These are phyloP conservation scores for Lepraria neglecta DNA, from an alignment of 495 filamentous ascomycete species.

Conservation along the genomic window DNA sequence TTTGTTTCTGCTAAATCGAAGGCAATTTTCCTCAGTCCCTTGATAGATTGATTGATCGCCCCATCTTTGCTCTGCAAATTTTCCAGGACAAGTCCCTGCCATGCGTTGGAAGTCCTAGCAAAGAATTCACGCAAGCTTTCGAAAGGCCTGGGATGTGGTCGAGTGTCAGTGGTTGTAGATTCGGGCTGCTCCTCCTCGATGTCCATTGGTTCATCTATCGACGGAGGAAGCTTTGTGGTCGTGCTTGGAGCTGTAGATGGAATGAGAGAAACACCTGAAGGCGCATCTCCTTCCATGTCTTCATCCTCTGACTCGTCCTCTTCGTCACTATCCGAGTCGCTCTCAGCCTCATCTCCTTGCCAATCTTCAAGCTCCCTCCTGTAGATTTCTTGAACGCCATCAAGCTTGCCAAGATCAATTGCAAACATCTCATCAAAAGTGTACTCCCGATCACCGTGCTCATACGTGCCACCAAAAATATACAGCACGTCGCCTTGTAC, in stretches of 20 bases:
- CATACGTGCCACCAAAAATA: slow-evolving; percentile 89
- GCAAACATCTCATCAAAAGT: slow-evolving; percentile 92
- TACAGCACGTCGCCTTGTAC: slow-evolving; percentile 90
- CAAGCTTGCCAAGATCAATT: slow-evolving; percentile 83
- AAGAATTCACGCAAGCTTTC: slow-evolving; percentile 91
- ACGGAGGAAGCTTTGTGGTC: slow-evolving; percentile 28
- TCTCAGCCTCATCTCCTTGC: slow-evolving; percentile 65
- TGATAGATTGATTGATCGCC: slow-evolving; percentile 56
- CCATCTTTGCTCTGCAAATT: slow-evolving; percentile 54
- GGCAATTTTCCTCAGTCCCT: slow-evolving; percentile 84
- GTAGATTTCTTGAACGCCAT: slow-evolving; percentile 86
- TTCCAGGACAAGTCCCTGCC: slow-evolving; percentile 79
- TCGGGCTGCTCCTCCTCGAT: slow-evolving; percentile 53
- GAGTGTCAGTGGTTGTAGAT: slow-evolving; percentile 42
- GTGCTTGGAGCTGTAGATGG: slow-evolving; percentile 31
- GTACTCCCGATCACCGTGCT: slow-evolving; percentile 88
- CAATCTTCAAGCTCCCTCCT: slow-evolving; percentile 78
- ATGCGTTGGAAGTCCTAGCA: slow-evolving; percentile 74
- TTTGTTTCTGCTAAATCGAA: slow-evolving; percentile 88
- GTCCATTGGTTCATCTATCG: slow-evolving; percentile 56
- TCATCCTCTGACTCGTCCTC: slow-evolving; percentile 63
- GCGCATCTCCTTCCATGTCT: slow-evolving; percentile 41
- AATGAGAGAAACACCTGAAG: slow-evolving; percentile 17
- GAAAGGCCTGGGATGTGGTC: slow-evolving; percentile 67
- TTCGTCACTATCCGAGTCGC: slow-evolving; percentile 62